phyloP scores from a whole-genome alignment of 2,329 filamentous ascomycete genomes.

The Zasmidium angulare region DNA sequence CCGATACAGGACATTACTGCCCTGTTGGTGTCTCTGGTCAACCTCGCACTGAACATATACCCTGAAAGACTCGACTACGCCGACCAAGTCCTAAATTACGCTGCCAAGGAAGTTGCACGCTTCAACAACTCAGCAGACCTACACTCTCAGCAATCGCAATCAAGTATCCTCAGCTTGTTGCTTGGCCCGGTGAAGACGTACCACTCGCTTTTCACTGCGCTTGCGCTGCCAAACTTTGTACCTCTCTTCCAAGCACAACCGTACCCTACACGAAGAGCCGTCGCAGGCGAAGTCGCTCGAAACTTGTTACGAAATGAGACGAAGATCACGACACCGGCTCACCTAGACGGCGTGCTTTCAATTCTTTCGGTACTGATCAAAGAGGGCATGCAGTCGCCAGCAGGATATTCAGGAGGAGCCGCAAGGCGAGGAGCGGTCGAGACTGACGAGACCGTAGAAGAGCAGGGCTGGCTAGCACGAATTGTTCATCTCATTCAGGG shows the following conservation, averaged over 20 bases:
- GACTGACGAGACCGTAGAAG: conserved; percentile 96
- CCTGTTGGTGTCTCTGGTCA: conserved; percentile 86
- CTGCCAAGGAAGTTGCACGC: conserved; percentile 80
- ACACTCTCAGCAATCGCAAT: conserved; percentile 82
- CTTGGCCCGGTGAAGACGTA: conserved; percentile 88
- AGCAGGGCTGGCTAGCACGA: conserved; percentile 94
- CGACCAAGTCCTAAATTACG: conserved; percentile 88
- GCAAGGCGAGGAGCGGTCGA: conserved; percentile 73
- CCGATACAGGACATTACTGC: conserved; percentile 95
- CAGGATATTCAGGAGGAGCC: conserved; percentile 77
- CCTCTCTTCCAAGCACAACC: conserved; percentile 87
- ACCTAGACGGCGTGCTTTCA: conserved; percentile 85
- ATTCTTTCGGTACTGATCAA: conserved; percentile 89
- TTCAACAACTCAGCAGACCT: conserved; percentile 94
- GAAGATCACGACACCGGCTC: conserved; percentile 70
- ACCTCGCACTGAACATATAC: conserved; percentile 94
- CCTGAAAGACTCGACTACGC: conserved; percentile 90
- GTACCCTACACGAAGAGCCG: conserved; percentile 85
- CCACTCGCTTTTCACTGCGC: conserved; percentile 90
- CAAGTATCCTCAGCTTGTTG: conserved; percentile 85
- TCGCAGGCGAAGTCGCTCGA: conserved; percentile 83
- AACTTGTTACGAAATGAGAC: conserved; percentile 82
- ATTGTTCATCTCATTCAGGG: conserved; percentile 85
- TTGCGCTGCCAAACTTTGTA: conserved; percentile 88
- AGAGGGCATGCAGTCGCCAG: conserved; percentile 79